Evolutionary conservation across 441 rosid species (phyloP), one percentile per base, ranked within the genome.

Genomic region (Pelargonium citronellum): DNA sequence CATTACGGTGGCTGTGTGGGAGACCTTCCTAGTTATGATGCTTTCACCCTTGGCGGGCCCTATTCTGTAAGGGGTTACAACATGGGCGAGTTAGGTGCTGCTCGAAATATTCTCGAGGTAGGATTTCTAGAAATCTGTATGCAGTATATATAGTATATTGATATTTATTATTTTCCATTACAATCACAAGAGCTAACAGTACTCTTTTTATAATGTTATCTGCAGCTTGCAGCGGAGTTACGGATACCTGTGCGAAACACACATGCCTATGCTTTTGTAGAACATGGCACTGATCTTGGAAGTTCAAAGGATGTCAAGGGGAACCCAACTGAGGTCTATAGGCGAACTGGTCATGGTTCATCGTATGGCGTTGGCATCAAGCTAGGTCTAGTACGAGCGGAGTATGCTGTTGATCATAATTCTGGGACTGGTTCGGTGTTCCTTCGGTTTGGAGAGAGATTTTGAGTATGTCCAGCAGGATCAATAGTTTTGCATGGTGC

Each of bases 1-100:
- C 99, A 90, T 81, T 94, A 94, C 30, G 99, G 99, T 67, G 97
- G 97, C 3, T 94, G 99, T 58, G 92, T 90, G 27, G 96, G 99
- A 4, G 97, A 94, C 72, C 97, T 94, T 73, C 91, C 99, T 64
- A 91, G 96, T 78, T 94, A 94, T 74, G 99, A 94, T 79, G 97
- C 97, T 34, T 94, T 94, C 76, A 87, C 91, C 22, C 96, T 94
- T 39, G 99, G 99, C 17, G 99, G 99, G 51, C 99, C 99, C 2
- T 91, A 91, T 66, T 95, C 99, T 43, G 99, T 91, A 20, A 86
- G 97, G 72, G 99, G 99, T 70, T 95, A 95, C 87, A 95, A 89
- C 83, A 95, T 95, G 99, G 99, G 99, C n/a, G 99, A 95, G 86
- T 79, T 91, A 46, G 97, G 99, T 65, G 97, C 97, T 0, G 96